Conservation (phyloP, 441 rosid genomes). For the Erodium moschatum region DNA sequence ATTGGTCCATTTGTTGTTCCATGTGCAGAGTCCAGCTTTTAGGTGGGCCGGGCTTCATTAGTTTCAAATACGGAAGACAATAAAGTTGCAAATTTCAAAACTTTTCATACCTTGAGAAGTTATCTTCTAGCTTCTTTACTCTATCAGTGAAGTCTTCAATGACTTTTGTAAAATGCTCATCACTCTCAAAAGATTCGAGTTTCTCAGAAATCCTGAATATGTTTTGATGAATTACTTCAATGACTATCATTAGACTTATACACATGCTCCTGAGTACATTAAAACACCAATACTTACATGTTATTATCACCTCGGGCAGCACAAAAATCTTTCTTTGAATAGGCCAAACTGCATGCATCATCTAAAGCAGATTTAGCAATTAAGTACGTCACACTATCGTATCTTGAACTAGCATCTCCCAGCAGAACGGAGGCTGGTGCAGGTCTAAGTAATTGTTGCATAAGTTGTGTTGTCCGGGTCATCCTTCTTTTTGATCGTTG, state of each 20-base stretch:
- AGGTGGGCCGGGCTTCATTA: too few relatives aligned
- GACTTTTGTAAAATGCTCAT: constrained; percentile 32
- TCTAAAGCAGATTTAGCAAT: constrained; percentile 51
- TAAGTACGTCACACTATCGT: constrained; percentile 44
- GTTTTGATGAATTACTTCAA: neutral
- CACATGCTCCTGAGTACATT: neutral
- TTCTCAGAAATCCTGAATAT: constrained; percentile 37
- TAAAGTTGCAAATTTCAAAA: neutral
- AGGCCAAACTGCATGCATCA: constrained; percentile 46
- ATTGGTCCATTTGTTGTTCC: too few relatives aligned
- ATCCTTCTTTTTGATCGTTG: constrained; percentile 62
- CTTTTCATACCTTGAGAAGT: constrained; percentile 37
- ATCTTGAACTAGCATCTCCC: constrained; percentile 38
- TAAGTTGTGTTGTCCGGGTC: constrained; percentile 57
- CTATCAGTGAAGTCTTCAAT: constrained; percentile 49
- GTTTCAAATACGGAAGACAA: neutral
- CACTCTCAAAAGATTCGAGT: constrained; percentile 29
- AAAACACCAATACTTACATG: constrained; percentile 30
- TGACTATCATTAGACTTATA: neutral
- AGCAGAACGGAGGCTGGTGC: constrained; percentile 38
- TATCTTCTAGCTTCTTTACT: constrained; percentile 52
- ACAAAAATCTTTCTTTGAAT: constrained; percentile 21
- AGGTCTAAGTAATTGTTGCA: constrained; percentile 58
- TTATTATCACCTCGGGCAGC: constrained; percentile 22
- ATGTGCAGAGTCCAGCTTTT: too few relatives aligned